Conservation (phyloP, 2,329 filamentous ascomycete genomes). For the Falciphora oryzae region DNA sequence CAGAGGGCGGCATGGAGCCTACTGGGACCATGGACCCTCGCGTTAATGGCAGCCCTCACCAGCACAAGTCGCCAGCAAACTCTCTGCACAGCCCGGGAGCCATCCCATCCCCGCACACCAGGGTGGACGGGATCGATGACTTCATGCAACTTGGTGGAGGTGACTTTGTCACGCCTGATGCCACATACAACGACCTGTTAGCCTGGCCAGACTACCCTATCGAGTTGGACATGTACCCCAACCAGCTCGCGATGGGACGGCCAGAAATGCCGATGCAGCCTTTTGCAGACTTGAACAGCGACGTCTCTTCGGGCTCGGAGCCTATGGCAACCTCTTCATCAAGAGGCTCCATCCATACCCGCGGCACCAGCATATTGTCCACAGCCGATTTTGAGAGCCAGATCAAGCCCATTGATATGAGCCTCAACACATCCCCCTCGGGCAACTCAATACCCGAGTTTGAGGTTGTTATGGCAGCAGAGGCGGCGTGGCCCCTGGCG, state of each 20-base stretch:
- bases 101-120: constrained; percentile 31
- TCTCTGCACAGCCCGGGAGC: constrained; percentile 27
- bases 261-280: constrained; percentile 29
- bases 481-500: constrained; percentile 45
- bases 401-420: constrained; percentile 26
- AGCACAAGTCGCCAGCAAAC: constrained; percentile 27
- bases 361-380: constrained; percentile 42
- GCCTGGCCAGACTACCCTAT: constrained; percentile 38
- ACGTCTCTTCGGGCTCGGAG: constrained; percentile 37
- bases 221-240: constrained; percentile 36
- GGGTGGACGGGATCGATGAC: constrained; percentile 34
- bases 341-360: constrained; percentile 37
- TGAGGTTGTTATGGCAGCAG: constrained; percentile 40
- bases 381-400: constrained; percentile 29
- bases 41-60: constrained; percentile 19
- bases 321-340: constrained; percentile 35
- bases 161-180: constrained; percentile 30
- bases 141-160: constrained; percentile 32
- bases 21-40: constrained; percentile 27
- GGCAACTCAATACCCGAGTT: constrained; percentile 37
- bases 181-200: constrained; percentile 37
- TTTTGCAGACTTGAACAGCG: constrained; percentile 33
- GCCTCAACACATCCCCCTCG: constrained; percentile 18
- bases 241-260: constrained; percentile 25
- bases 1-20: constrained; percentile 23